A percentile compares a stretch with the other conserved stretches of the same genome.
phyloP scores from a whole-genome alignment of 2,329 filamentous ascomycete genomes.

The Arachnopeziza araneosa region DNA sequence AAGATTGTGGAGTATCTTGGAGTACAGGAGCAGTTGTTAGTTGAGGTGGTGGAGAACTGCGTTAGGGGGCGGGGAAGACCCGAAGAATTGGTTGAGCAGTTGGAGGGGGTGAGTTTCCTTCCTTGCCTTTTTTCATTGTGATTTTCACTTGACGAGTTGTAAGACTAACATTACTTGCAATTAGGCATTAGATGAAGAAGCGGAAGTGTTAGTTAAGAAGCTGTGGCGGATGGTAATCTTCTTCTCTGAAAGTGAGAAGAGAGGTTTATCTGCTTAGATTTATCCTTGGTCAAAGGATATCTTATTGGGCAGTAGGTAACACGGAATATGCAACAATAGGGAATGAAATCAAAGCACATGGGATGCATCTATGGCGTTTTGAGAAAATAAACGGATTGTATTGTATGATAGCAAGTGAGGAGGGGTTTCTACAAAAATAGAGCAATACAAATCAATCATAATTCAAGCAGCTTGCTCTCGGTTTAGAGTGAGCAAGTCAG shows the following conservation, averaged over 20 bases:
- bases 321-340: not conserved
- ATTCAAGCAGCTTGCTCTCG: too few relatives aligned
- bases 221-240: slow-evolving; percentile 98
- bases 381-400: not conserved
- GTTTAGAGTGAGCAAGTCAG: too few relatives aligned
- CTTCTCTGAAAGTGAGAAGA: slow-evolving; percentile 91
- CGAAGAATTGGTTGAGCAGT: slow-evolving; percentile 74
- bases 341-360: not conserved
- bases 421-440: not conserved
- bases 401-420: not conserved
- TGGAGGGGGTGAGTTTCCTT: slow-evolving; percentile 65
- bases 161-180: not conserved
- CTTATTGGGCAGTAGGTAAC: not conserved
- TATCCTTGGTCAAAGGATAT: not conserved
- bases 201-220: slow-evolving; percentile 90
- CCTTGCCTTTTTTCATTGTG: not conserved
- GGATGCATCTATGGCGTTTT: not conserved
- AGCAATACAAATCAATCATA: not conserved
- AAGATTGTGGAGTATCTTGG: slow-evolving; percentile 97
- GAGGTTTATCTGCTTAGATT: slow-evolving; percentile 64
- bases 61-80: slow-evolving; percentile 69
- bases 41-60: slow-evolving; percentile 88
- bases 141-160: not conserved
- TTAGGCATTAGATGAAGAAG: slow-evolving; percentile 87
- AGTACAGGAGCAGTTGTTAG: slow-evolving; percentile 91